Evolutionary conservation across 805 yeast genomes (phyloP), one percentile per base, ranked within the genome.

Genomic region (Candida orba): DNA sequence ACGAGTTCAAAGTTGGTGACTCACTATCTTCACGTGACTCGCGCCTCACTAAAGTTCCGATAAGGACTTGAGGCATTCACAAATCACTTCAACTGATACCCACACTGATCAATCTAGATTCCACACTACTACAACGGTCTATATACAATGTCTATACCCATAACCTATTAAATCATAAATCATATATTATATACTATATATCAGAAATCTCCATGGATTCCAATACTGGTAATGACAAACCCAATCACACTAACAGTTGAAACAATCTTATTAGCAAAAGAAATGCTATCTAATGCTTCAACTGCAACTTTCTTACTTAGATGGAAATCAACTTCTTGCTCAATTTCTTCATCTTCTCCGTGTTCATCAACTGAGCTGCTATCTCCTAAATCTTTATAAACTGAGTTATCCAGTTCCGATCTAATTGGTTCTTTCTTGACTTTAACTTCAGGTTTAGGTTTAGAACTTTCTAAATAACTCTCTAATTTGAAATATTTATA

Each of bases 141-240:
- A 9, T 27, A 27, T 10, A 27, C 29, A 9, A 27, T 3, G 6
- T 10, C 3, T 8, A 27, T 27, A 27, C 13, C 22, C 22, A 20
- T 20, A 20, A n/a, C 10, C 27, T 25, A 25, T 25, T 12, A 25
- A 9, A 27, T 10, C 29, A 13, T 4, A 27, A 5, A 27, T 27
- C 29, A 27, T 27, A 27, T 27, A 27, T 27, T 30, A 7, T 4
- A n/a, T 30, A 30, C 9, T 30, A 30, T 30, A 30, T 14, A 31
- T 43, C 41, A 52, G 41, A 48, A 53, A 54, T 80, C 87, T 12
- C 87, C 87, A 44, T 75, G 55, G 42, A 76, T 67, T 13, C 87
- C 87, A 48, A 80, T 57, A 10, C 69, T 53, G 20, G 81, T 69
- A 41, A 80, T 58, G 6, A 70, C 56, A 42, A 78, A 72, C 0